Percentiles rank a stretch among this genome's conserved stretches.
Evolutionary conservation across 495 filamentous ascomycete genomes (phyloP).

Genomic region (Schizothecium vesticola): DNA sequence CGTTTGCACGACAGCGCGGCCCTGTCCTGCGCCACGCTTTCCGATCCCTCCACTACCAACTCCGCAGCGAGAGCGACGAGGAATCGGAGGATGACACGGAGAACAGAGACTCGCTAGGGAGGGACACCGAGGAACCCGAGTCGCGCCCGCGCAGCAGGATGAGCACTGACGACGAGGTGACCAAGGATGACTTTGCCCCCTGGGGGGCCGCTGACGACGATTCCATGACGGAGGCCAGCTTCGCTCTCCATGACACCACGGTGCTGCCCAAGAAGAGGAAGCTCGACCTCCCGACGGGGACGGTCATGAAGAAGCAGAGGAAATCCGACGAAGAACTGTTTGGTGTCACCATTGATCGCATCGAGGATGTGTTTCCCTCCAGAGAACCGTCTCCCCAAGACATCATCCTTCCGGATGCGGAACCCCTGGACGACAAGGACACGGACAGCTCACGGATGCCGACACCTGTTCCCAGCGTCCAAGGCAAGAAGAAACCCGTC

Average conservation of each 20-base stretch:
- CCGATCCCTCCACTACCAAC: constrained; percentile 49
- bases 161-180: constrained; percentile 60
- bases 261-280: constrained; percentile 62
- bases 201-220: constrained; percentile 47
- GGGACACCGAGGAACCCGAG: constrained; percentile 77
- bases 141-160: constrained; percentile 75
- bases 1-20: constrained; percentile 62
- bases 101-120: constrained; percentile 48
- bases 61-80: constrained; percentile 54
- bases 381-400: constrained; percentile 33
- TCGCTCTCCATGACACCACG: constrained; percentile 37
- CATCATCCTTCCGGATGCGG: constrained; percentile 35
- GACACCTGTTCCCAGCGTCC: constrained; percentile 35
- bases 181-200: constrained; percentile 54
- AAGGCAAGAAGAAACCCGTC: constrained; percentile 40
- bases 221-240: constrained; percentile 52
- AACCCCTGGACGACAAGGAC: constrained; percentile 28
- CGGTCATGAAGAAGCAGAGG: constrained; percentile 63
- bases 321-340: constrained; percentile 78
- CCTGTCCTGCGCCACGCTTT: constrained; percentile 41
- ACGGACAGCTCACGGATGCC: constrained; percentile 38
- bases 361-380: constrained; percentile 44
- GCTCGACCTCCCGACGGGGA: constrained; percentile 54
- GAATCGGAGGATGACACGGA: constrained; percentile 48
- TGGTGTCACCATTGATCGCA: constrained; percentile 50